Evolutionary conservation across 805 yeast genomes (phyloP).

Genomic region (Candida loeiensis): DNA sequence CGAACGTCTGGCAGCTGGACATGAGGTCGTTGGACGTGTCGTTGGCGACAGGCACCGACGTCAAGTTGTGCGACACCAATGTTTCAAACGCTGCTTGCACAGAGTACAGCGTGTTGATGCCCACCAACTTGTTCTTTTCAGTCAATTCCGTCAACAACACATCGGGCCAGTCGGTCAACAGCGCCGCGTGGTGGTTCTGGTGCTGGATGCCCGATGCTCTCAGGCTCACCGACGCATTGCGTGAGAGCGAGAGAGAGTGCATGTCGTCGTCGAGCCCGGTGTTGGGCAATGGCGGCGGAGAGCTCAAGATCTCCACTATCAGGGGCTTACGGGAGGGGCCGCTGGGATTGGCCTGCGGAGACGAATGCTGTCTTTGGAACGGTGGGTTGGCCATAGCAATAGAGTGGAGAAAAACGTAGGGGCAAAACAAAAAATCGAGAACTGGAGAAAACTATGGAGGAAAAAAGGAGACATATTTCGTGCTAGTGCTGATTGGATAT

Average conservation of each 20-base stretch:
- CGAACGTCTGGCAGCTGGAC: slow-evolving; percentile 74
- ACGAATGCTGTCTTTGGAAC: slow-evolving; percentile 13
- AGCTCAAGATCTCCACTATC: slow-evolving; percentile 68
- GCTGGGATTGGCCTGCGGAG: slow-evolving; percentile 9
- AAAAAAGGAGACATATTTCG: background rate
- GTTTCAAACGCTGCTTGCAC: slow-evolving; percentile 89
- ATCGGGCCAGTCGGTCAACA: slow-evolving; percentile 62
- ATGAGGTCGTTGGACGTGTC: slow-evolving; percentile 47
- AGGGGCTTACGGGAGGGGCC: slow-evolving; percentile 49
- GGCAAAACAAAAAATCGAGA: too few species aligned
- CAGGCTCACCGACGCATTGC: slow-evolving; percentile 31
- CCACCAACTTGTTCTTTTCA: slow-evolving; percentile 71
- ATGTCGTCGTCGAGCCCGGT: slow-evolving; percentile 37
- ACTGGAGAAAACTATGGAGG: slow-evolving; percentile 1
- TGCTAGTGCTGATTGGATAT: too few species aligned
- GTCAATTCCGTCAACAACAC: slow-evolving; percentile 69
- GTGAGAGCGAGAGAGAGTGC: slow-evolving; percentile 36
- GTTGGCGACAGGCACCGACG: slow-evolving; percentile 76
- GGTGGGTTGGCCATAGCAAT: slow-evolving; percentile 15
- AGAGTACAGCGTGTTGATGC: slow-evolving; percentile 61
- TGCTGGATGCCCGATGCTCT: slow-evolving; percentile 21
- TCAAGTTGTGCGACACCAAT: slow-evolving; percentile 65
- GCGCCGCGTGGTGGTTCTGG: slow-evolving; percentile 7
- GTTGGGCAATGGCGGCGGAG: slow-evolving; percentile 65
- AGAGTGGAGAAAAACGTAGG: too few species aligned